A percentile compares a stretch with the other conserved stretches of the same genome.
Conservation (phyloP, 2,329 filamentous ascomycete species). For the Talaromyces sp. region DNA sequence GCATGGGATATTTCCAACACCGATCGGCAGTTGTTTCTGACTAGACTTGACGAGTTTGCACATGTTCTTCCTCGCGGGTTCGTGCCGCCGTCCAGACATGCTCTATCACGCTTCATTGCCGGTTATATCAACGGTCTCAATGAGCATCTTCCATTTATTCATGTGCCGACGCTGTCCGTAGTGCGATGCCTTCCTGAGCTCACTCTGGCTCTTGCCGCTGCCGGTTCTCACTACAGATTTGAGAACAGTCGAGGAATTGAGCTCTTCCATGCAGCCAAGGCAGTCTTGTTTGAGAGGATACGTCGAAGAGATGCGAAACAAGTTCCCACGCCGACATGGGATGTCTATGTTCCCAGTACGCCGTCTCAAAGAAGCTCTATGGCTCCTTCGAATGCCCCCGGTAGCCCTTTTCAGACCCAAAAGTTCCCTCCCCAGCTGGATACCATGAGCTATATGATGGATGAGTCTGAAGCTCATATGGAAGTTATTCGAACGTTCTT, state of each 20-base stretch:
- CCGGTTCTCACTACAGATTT: conserved; percentile 51
- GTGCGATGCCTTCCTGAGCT: conserved; percentile 49
- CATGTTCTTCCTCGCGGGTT: conserved; percentile 49
- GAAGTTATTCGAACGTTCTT: conserved; percentile 53
- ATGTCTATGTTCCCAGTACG: conserved; percentile 38
- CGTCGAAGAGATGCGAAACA: conserved; percentile 51
- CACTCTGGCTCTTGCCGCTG: conserved; percentile 52
- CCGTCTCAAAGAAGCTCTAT: conserved; percentile 42
- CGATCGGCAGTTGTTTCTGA: conserved; percentile 46
- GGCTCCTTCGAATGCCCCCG: conserved; percentile 42
- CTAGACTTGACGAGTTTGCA: conserved; percentile 48
- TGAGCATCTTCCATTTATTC: conserved; percentile 54
- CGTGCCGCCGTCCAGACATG: conserved; percentile 50
- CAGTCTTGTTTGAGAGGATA: conserved; percentile 54
- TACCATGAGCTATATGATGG: conserved; percentile 34
- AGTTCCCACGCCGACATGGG: conserved; percentile 43
- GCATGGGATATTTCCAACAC: conserved; percentile 50
- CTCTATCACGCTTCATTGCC: conserved; percentile 51
- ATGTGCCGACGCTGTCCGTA: conserved; percentile 50
- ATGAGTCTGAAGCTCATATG: conserved; percentile 50
- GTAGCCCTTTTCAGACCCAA: conserved; percentile 46
- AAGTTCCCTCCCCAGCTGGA: conserved; percentile 35
- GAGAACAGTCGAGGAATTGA: conserved; percentile 54
- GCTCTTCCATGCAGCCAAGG: conserved; percentile 57
- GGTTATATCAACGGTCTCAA: conserved; percentile 54